phyloP scores from a whole-genome alignment of 1,284 basidiomycete species.

The Lignosus rhinocerotis region DNA sequence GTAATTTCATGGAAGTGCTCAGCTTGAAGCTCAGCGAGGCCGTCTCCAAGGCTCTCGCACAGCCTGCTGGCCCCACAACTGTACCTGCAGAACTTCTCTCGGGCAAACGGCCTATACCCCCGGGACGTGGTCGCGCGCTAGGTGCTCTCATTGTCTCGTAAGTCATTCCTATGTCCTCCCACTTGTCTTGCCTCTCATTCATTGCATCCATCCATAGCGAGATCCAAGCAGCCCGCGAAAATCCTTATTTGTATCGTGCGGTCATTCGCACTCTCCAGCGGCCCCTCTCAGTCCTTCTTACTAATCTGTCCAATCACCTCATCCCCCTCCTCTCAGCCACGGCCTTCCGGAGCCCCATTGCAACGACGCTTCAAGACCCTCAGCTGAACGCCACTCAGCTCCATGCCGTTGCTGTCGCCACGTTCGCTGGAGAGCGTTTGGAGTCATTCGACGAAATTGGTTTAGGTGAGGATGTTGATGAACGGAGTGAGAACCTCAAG shows the following conservation, averaged over 20 bases:
- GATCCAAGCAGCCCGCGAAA: constrained; percentile 60
- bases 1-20: constrained; percentile 74
- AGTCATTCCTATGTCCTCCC: constrained; percentile 33
- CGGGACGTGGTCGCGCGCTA: constrained; percentile 64
- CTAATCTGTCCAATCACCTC: constrained; percentile 66
- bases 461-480: constrained; percentile 60
- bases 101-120: constrained; percentile 68
- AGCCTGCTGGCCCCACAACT: constrained; percentile 54
- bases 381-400: constrained; percentile 65
- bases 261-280: constrained; percentile 72
- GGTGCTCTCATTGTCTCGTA: constrained; percentile 70
- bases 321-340: constrained; percentile 66
- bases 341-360: constrained; percentile 53
- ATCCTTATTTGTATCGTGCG: constrained; percentile 64
- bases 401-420: constrained; percentile 66
- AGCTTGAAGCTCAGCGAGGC: constrained; percentile 77
- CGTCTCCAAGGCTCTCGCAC: constrained; percentile 71
- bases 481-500: constrained; percentile 64
- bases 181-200: constrained; percentile 11
- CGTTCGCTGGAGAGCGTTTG: constrained; percentile 70
- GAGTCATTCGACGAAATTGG: constrained; percentile 65
- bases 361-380: constrained; percentile 50
- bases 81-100: constrained; percentile 49
- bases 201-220: constrained; percentile 48
- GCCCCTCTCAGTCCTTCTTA: constrained; percentile 71